A percentile compares a stretch with the other conserved stretches of the same genome.
phyloP scores from a whole-genome alignment of 1,284 basidiomycete genomes.

The Vanrija humicola region DNA sequence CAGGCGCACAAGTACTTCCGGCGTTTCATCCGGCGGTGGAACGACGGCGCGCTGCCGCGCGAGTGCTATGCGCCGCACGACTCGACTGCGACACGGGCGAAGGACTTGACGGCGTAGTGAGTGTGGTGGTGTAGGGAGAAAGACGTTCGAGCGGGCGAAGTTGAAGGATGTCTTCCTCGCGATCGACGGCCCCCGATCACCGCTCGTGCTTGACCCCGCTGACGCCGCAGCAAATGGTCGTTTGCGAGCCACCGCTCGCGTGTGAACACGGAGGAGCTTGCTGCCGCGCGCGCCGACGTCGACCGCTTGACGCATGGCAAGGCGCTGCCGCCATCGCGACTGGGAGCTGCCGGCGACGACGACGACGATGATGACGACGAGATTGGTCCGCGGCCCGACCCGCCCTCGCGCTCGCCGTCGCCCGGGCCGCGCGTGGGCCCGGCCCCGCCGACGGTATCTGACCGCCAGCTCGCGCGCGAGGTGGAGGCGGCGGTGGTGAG shows the following conservation, averaged over 20 bases:
- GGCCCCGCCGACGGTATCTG: conserved; percentile 27
- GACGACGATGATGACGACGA: conserved; percentile 11
- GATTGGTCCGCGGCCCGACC: not conserved
- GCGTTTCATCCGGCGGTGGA: conserved; percentile 48
- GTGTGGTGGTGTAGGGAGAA: not conserved
- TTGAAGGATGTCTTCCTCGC: not conserved
- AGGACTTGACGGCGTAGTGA: conserved; percentile 37
- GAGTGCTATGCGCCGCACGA: conserved; percentile 30
- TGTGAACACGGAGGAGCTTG: conserved; percentile 23
- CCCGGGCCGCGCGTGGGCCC: conserved; percentile 19
- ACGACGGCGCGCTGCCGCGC: conserved; percentile 38
- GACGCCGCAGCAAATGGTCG: conserved; percentile 33
- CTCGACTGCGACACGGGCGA: conserved; percentile 18
- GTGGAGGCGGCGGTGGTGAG: conserved; percentile 16
- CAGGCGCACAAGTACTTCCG: conserved; percentile 46
- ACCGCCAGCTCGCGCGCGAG: conserved; percentile 43
- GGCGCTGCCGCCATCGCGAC: not conserved
- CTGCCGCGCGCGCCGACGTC: conserved; percentile 9
- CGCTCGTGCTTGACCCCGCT: not conserved
- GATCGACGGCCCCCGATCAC: no score
- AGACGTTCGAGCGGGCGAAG: not conserved
- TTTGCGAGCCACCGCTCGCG: conserved; percentile 32
- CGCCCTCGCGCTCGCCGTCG: conserved; percentile 1
- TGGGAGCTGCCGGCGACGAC: not conserved
- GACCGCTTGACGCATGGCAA: conserved; percentile 12